phyloP scores from a whole-genome alignment of 23 red algal species.

The Gracilaria caudata region DNA sequence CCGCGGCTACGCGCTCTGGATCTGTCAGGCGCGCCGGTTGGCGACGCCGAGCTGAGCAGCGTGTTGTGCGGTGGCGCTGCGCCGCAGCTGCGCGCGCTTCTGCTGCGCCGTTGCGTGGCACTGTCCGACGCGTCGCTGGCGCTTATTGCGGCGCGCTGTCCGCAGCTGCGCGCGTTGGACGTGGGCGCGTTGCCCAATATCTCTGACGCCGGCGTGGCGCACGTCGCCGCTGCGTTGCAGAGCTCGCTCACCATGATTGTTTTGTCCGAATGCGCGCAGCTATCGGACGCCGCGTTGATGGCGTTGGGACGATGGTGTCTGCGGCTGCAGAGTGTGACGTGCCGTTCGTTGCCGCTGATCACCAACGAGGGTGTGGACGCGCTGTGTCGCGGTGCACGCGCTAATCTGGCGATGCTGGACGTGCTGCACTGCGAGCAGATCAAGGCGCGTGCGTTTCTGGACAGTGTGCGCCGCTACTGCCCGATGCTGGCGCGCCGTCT shows the following conservation, averaged over 20 bases:
- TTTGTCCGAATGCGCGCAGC: conserved; percentile 37
- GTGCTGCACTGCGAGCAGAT: conserved; percentile 50
- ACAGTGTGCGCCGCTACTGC: conserved; percentile 40
- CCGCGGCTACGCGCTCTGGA: conserved; percentile 17
- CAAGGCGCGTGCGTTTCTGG: conserved; percentile 40
- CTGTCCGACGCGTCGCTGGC: conserved; percentile 39
- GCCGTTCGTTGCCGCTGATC: conserved; percentile 31
- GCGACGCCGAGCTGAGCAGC: conserved; percentile 9
- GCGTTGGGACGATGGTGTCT: conserved; percentile 17
- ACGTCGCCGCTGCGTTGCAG: conserved; percentile 16
- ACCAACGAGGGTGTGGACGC: conserved; percentile 51
- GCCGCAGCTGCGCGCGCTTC: conserved; percentile 24
- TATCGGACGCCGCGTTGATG: conserved; percentile 18
- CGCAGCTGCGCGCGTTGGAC: conserved; percentile 35
- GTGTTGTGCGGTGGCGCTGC: not conserved
- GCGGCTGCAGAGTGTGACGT: conserved; percentile 39
- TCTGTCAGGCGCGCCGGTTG: conserved; percentile 2
- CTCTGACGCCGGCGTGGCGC: conserved; percentile 37
- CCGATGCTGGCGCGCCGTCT: conserved; percentile 30
- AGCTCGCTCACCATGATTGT: conserved; percentile 28
- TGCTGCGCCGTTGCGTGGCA: conserved; percentile 20
- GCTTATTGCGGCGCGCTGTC: conserved; percentile 14
- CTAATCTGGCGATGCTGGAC: conserved; percentile 28
- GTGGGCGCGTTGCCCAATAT: conserved; percentile 24
- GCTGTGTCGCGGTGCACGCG: conserved; percentile 26